phyloP scores from a whole-genome alignment of 164 flowering plant species.

The Nymphaea colorata region DNA sequence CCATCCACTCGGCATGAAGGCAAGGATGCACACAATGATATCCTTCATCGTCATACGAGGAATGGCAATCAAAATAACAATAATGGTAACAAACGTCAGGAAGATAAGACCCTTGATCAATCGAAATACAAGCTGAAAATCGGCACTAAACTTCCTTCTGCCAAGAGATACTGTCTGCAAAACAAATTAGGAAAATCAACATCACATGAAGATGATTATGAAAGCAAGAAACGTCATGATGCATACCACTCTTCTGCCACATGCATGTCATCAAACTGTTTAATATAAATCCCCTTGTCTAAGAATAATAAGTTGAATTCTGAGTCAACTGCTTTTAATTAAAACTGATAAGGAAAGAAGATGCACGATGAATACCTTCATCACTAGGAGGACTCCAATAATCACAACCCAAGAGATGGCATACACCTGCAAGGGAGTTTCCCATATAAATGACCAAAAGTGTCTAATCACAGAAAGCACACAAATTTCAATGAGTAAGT shows the following conservation, averaged over 20 bases:
- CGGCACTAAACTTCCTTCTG: constrained; percentile 63
- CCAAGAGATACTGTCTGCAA: constrained; percentile 75
- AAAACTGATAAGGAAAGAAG: too few species aligned
- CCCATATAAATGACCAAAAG: too few species aligned
- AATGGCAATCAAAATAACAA: constrained; percentile 49
- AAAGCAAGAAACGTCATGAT: not conserved
- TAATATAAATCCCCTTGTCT: too few species aligned
- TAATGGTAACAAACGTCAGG: constrained; percentile 50
- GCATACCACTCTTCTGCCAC: too few species aligned
- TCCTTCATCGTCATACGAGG: constrained; percentile 63
- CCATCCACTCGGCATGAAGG: constrained; percentile 95
- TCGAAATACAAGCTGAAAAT: constrained; percentile 71
- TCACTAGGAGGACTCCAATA: constrained; percentile 52
- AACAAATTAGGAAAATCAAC: constrained; percentile 1
- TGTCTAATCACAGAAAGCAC: not conserved
- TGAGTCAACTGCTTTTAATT: too few species aligned
- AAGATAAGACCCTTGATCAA: constrained; percentile 80
- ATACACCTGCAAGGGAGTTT: constrained; percentile 47
- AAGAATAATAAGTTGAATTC: too few species aligned
- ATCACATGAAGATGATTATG: not conserved
- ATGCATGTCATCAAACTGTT: too few species aligned
- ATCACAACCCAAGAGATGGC: constrained; percentile 92
- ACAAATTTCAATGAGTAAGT: not conserved
- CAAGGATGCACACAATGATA: constrained; percentile 75
- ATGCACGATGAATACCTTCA: constrained; percentile 47